Conservation (phyloP, 768 basidiomycete species). For the Mycena maculata region DNA sequence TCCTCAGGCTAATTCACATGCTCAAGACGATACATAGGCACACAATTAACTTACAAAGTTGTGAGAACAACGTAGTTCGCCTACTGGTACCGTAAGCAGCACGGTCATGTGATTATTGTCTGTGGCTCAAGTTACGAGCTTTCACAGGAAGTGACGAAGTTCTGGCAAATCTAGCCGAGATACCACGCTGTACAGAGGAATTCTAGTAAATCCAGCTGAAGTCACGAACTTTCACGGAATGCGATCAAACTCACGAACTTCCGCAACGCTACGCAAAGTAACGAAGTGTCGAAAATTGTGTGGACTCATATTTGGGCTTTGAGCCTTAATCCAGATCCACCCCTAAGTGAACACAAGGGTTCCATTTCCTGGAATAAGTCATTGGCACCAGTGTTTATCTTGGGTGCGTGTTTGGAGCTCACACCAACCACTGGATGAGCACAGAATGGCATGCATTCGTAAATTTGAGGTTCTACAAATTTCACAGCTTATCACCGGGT, state of each 20-base stretch:
- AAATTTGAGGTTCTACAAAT: too few species aligned
- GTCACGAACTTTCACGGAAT: slow-evolving; percentile 8
- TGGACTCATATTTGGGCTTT: background rate
- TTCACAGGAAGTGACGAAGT: background rate
- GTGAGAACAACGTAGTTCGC: background rate
- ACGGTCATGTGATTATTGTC: background rate
- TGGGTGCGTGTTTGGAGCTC: too few species aligned
- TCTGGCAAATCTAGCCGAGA: background rate
- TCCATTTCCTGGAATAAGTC: too few species aligned
- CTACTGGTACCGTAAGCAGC: background rate
- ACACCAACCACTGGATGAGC: too few species aligned
- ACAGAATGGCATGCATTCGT: too few species aligned
- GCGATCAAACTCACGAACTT: slow-evolving; percentile 14
- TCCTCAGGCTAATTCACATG: too few species aligned
- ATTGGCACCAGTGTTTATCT: too few species aligned
- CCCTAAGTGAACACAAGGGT: too few species aligned
- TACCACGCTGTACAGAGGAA: background rate
- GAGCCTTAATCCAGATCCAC: too few species aligned
- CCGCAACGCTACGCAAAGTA: background rate
- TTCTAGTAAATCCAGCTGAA: slow-evolving; percentile 1
- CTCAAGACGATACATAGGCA: too few species aligned
- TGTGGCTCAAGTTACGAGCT: background rate
- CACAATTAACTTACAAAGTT: too few species aligned
- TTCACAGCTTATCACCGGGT: too few species aligned
- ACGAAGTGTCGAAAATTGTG: slow-evolving; percentile 13